phyloP scores from a whole-genome alignment of 495 filamentous ascomycete genomes.

The Penicillium silybi region DNA sequence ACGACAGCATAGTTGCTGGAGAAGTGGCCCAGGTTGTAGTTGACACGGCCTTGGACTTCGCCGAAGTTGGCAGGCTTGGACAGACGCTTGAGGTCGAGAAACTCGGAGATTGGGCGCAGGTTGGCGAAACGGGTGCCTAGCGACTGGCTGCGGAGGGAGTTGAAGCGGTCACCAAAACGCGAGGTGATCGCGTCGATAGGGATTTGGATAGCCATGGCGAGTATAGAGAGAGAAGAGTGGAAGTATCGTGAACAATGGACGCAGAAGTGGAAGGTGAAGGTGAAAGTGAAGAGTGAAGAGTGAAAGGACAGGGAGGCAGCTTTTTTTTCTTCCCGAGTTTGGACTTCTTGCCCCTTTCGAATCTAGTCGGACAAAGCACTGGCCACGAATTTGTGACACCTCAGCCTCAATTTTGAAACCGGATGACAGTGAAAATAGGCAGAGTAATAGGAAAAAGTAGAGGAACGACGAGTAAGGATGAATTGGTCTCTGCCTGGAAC shows the following conservation, averaged over 20 bases:
- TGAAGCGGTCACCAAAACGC: constrained; percentile 73
- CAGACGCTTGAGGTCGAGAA: constrained; percentile 90
- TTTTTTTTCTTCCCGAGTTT: constrained; percentile 2
- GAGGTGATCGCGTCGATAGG: constrained; percentile 89
- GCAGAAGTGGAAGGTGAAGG: not conserved
- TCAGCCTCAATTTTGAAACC: not conserved
- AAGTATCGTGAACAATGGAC: constrained; percentile 2
- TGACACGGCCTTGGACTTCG: constrained; percentile 89
- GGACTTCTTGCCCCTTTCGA: constrained; percentile 20
- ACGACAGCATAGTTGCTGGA: constrained; percentile 96
- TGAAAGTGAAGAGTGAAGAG: not conserved
- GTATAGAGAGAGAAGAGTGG: constrained; percentile 4
- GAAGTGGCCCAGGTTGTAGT: constrained; percentile 96
- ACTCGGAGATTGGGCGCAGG: constrained; percentile 85
- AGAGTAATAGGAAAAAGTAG: not conserved
- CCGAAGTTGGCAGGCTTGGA: constrained; percentile 89
- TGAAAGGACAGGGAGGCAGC: constrained; percentile 2
- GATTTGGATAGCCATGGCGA: constrained; percentile 82
- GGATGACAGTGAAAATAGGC: not conserved
- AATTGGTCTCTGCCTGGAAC: not conserved
- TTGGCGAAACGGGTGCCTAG: constrained; percentile 83
- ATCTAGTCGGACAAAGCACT: constrained; percentile 11
- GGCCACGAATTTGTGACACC: not conserved
- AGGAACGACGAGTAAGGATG: not conserved
- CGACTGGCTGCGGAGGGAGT: constrained; percentile 71